Conservation (phyloP, 805 yeast species). For the Barnettozyma botsteinii region DNA sequence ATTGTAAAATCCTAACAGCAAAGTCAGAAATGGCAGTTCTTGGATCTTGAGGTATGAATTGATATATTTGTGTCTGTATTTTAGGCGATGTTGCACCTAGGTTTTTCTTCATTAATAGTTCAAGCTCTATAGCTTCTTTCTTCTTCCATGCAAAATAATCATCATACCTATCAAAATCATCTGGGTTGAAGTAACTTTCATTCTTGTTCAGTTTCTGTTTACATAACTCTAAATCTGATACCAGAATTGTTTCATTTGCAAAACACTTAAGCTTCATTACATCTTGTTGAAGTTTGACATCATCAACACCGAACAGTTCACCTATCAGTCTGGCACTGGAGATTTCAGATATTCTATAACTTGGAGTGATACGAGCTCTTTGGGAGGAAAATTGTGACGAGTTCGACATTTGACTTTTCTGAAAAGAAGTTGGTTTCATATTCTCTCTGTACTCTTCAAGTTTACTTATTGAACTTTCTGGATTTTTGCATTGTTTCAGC, state of each 20-base stretch:
- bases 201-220: slow-evolving; percentile 18
- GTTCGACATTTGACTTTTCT: slow-evolving; percentile 14
- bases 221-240: slow-evolving; percentile 26
- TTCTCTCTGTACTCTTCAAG: slow-evolving; percentile 36
- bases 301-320: slow-evolving; percentile 44
- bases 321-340: slow-evolving; percentile 44
- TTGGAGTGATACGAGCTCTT: slow-evolving; percentile 32
- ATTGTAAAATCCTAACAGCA: slow-evolving; percentile 36
- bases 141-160: slow-evolving; percentile 39
- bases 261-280: slow-evolving; percentile 36
- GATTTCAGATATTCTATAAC: slow-evolving; percentile 51
- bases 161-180: slow-evolving; percentile 32
- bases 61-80: background rate
- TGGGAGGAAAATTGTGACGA: background rate
- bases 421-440: slow-evolving; percentile 22
- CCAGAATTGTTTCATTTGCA: slow-evolving; percentile 31
- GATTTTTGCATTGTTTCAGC: slow-evolving; percentile 16
- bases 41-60: slow-evolving; percentile 37
- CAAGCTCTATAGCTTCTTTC: slow-evolving; percentile 29
- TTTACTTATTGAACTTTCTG: slow-evolving; percentile 36
- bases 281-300: slow-evolving; percentile 48
- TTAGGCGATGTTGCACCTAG: background rate
- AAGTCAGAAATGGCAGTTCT: slow-evolving; percentile 37
- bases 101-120: slow-evolving; percentile 22
- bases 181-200: slow-evolving; percentile 26